Percentiles rank a stretch among this genome's conserved stretches.
These are phyloP conservation scores for Phytophthora vignae DNA, from an alignment of 352 stramenopile genomes.

Conservation along the genomic window DNA sequence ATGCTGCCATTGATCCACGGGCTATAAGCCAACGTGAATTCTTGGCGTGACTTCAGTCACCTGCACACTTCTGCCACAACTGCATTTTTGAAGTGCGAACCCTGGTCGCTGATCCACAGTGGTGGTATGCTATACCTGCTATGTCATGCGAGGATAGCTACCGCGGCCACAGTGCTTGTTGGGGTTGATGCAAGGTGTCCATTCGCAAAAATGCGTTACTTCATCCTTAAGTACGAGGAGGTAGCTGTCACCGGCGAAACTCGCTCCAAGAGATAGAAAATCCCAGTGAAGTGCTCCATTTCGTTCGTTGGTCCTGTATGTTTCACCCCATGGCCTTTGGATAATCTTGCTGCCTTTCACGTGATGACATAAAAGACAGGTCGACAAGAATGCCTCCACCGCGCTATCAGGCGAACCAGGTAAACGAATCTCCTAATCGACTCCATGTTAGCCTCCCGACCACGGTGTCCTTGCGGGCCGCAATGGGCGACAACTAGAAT, in stretches of 20 bases:
- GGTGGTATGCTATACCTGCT: constrained; percentile 30
- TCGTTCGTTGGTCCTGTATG: constrained; percentile 20
- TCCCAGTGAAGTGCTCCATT: constrained; percentile 23
- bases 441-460: background rate
- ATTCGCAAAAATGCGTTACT: constrained; percentile 11
- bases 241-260: constrained; percentile 17
- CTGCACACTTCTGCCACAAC: constrained; percentile 26
- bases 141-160: constrained; percentile 34
- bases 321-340: constrained; percentile 14
- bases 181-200: constrained; percentile 20
- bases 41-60: constrained; percentile 22
- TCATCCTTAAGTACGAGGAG: constrained; percentile 26
- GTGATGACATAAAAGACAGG: constrained; percentile 18
- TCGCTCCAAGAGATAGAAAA: constrained; percentile 14
- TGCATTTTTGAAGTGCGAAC: constrained; percentile 43
- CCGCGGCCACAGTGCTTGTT: constrained; percentile 15
- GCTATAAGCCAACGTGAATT: constrained; percentile 33
- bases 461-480: background rate
- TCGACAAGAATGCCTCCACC: constrained; percentile 5
- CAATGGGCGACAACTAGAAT: background rate
- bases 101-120: constrained; percentile 35
- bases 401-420: constrained; percentile 2
- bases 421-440: background rate
- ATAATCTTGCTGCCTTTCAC: constrained; percentile 19
- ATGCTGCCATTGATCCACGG: constrained; percentile 48